These are phyloP conservation scores for Marasmius fiardii DNA, from an alignment of 1,284 basidiomycete genomes.

Conservation along the genomic window DNA sequence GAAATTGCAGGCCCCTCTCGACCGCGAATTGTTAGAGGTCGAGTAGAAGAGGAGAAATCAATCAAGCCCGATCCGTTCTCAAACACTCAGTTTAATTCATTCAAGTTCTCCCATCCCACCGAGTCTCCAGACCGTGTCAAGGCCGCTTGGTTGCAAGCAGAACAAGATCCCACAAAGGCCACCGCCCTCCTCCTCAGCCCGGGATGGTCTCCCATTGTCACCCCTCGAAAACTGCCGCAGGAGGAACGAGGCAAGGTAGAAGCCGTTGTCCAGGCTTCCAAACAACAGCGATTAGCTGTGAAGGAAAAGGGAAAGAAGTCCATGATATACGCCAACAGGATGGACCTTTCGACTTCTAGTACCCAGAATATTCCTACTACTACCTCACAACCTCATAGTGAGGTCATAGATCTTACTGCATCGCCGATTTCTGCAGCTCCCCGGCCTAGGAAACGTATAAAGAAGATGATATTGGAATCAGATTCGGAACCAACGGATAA, in stretches of 20 bases:
- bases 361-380: conserved; percentile 35
- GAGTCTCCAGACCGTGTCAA: conserved; percentile 42
- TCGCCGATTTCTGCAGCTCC: conserved; percentile 33
- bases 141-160: conserved; percentile 62
- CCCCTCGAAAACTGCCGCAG: conserved; percentile 23
- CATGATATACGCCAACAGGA: conserved; percentile 69
- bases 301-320: conserved; percentile 76
- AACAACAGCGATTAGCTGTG: conserved; percentile 56
- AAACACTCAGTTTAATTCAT: conserved; percentile 50
- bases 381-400: conserved; percentile 35
- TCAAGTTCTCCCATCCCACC: conserved; percentile 58
- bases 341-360: conserved; percentile 19
- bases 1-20: conserved; percentile 39
- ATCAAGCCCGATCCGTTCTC: conserved; percentile 24
- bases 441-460: conserved; percentile 45
- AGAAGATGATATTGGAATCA: conserved; percentile 60
- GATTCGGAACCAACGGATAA: conserved; percentile 56
- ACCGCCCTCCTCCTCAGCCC: conserved; percentile 54
- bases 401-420: conserved; percentile 26
- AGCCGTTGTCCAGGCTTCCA: conserved; percentile 66
- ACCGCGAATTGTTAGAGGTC: conserved; percentile 52
- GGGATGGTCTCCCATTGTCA: conserved; percentile 42
- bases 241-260: conserved; percentile 58
- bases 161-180: conserved; percentile 57
- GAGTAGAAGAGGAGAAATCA: conserved; percentile 27